phyloP scores from a whole-genome alignment of 805 yeast genomes.

The Torulaspora franciscae region DNA sequence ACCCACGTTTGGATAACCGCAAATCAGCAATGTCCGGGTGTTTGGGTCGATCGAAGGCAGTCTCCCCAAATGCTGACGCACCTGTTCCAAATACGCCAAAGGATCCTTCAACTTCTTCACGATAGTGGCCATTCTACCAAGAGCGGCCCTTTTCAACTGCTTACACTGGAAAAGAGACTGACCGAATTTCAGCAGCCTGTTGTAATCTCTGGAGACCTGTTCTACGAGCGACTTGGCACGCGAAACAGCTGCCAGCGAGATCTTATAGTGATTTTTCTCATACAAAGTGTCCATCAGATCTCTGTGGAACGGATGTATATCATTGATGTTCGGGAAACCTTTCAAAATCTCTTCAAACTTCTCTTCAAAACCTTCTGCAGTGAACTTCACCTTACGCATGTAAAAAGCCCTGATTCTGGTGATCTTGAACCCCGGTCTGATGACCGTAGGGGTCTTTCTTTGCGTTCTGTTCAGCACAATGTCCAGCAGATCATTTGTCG shows the following conservation, averaged over 20 bases:
- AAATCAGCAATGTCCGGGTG: constrained; percentile 92
- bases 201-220: constrained; percentile 94
- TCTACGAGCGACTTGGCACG: constrained; percentile 92
- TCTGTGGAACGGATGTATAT: constrained; percentile 96
- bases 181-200: constrained; percentile 90
- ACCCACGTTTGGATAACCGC: constrained; percentile 99
- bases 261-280: constrained; percentile 97
- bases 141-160: constrained; percentile 95
- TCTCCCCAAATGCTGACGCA: constrained; percentile 98
- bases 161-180: constrained; percentile 98
- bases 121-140: constrained; percentile 99
- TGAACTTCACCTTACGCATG: constrained; percentile 95
- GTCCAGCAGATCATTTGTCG: constrained; percentile 88
- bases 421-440: constrained; percentile 93
- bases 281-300: constrained; percentile 96
- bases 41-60: constrained; percentile 97
- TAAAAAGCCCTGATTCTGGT: constrained; percentile 95
- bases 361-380: constrained; percentile 94
- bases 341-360: constrained; percentile 79
- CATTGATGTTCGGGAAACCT: constrained; percentile 95
- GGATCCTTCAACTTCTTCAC: constrained; percentile 94
- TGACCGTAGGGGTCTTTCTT: constrained; percentile 98
- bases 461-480: constrained; percentile 96
- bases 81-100: constrained; percentile 89
- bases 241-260: constrained; percentile 89